phyloP scores from a whole-genome alignment of 2,329 filamentous ascomycete species.

The Colletotrichum filicis region DNA sequence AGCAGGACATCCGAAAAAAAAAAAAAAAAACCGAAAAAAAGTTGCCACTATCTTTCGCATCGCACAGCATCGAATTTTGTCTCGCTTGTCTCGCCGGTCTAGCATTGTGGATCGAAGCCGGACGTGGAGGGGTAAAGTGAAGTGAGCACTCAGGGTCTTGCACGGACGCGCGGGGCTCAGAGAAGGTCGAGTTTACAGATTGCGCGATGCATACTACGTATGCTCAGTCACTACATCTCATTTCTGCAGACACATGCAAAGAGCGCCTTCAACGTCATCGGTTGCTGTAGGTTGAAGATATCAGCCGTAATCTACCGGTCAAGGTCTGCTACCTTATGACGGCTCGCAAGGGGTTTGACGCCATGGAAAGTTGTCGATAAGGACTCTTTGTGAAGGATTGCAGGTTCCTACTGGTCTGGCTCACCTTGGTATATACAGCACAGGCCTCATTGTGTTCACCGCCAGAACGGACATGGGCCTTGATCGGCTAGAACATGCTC shows the following conservation, averaged over 20 bases:
- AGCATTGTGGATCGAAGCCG: neutral
- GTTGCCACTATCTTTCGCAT: conserved; percentile 27
- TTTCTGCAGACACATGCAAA: neutral
- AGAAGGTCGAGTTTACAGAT: neutral
- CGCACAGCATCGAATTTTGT: conserved; percentile 3
- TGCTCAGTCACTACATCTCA: neutral
- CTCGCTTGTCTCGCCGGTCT: neutral
- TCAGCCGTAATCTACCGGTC: neutral
- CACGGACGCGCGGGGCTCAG: neutral
- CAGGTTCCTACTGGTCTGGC: neutral
- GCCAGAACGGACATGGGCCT: conserved; percentile 20
- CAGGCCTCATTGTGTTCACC: conserved; percentile 14
- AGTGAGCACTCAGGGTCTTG: neutral
- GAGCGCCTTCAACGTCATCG: conserved; percentile 19
- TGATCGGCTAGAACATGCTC: neutral
- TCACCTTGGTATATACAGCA: neutral
- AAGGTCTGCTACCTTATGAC: neutral
- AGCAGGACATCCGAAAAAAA: neutral
- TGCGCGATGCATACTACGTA: neutral
- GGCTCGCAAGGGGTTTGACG: neutral
- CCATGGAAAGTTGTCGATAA: neutral
- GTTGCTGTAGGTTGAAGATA: neutral
- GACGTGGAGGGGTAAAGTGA: neutral
- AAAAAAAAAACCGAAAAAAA: neutral
- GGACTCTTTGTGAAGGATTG: neutral